A percentile compares a stretch with the other conserved stretches of the same genome.
Conservation (phyloP, 176 grass and related monocot genomes). For the Bromus sterilis region DNA sequence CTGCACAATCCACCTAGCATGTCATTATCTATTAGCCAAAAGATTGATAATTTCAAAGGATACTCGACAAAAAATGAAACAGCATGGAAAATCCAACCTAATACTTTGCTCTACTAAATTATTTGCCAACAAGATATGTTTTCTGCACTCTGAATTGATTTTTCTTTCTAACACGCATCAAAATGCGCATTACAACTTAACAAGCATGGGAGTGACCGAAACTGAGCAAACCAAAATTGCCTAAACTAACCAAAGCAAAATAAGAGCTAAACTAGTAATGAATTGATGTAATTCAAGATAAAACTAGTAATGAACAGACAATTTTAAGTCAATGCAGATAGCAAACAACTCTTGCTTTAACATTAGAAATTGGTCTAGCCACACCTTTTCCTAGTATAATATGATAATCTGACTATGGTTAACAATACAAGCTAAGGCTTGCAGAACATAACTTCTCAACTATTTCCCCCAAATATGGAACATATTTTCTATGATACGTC, state of each 20-base stretch:
- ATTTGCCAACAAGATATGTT: no score
- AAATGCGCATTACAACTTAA: background rate
- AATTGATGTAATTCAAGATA: background rate
- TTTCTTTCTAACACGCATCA: background rate
- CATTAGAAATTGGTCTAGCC: background rate
- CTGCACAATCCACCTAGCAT: constrained; percentile 88
- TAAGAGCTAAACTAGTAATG: background rate
- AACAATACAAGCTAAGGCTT: background rate
- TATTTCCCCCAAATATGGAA: background rate
- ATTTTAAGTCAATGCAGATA: background rate
- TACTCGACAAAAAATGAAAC: background rate
- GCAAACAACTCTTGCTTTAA: background rate
- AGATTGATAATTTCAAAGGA: constrained; percentile 21
- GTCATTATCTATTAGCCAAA: constrained; percentile 78
- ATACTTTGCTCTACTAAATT: no score
- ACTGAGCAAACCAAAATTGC: background rate
- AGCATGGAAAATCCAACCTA: background rate
- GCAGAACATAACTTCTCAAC: background rate
- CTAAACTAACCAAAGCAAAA: background rate
- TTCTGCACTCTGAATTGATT: background rate
- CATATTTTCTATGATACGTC: background rate
- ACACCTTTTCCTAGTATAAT: background rate
- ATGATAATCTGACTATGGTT: background rate
- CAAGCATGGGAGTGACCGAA: background rate
- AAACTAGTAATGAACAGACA: background rate